A percentile compares a stretch with the other conserved stretches of the same genome.
Conservation (phyloP, 768 basidiomycete species). For the Cyclocybe cylindracea region DNA sequence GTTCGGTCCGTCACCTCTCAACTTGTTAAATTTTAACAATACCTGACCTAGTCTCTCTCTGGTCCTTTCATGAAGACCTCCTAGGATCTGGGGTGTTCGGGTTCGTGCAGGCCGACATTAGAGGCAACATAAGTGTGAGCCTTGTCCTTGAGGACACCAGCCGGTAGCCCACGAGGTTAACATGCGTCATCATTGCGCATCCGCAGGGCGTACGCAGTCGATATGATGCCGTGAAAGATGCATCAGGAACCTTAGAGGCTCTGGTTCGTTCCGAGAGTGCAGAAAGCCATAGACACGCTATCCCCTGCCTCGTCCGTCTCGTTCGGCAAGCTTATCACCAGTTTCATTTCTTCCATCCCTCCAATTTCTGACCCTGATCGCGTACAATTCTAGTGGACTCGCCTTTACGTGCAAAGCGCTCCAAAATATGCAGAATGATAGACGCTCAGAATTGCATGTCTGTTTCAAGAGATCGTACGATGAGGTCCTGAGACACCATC, state of each 20-base stretch:
- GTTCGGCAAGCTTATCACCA: constrained; percentile 48
- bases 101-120: constrained; percentile 73
- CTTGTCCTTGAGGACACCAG: constrained; percentile 7
- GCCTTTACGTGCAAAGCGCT: constrained; percentile 69
- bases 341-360: background rate
- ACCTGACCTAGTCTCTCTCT: constrained; percentile 11
- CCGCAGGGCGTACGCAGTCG: constrained; percentile 65
- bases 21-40: constrained; percentile 7
- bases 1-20: constrained; percentile 52
- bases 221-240: constrained; percentile 41
- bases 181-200: background rate
- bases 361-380: background rate
- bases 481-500: constrained; percentile 63
- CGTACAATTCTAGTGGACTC: constrained; percentile 49
- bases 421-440: constrained; percentile 61
- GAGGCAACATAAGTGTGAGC: constrained; percentile 64
- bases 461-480: constrained; percentile 78
- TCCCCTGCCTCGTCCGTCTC: constrained; percentile 63
- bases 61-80: constrained; percentile 41
- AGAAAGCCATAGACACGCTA: constrained; percentile 46
- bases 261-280: constrained; percentile 52
- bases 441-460: constrained; percentile 51
- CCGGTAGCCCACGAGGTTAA: constrained; percentile 1
- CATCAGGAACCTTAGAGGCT: constrained; percentile 58
- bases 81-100: constrained; percentile 69